Conservation (phyloP, 148 eudicot genomes). For the Nyssa sinensis region DNA sequence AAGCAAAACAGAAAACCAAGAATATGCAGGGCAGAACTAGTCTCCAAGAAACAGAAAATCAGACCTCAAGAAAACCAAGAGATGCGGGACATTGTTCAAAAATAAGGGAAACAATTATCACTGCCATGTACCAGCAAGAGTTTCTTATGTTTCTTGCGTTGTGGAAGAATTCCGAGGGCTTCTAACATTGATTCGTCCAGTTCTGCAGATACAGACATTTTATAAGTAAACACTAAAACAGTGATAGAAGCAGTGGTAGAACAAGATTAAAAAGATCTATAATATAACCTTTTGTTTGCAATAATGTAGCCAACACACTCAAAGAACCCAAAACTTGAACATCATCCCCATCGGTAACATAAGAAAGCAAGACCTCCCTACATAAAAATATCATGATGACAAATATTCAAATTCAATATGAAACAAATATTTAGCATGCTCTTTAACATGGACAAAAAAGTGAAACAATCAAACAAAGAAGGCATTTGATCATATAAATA, state of each 20-base stretch:
- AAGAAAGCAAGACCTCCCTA: slow-evolving; percentile 85
- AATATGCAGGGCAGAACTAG: too few species aligned
- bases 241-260: slow-evolving; percentile 13
- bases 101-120: neutral
- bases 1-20: too few species aligned
- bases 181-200: slow-evolving; percentile 95
- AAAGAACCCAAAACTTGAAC: slow-evolving; percentile 76
- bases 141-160: slow-evolving; percentile 90
- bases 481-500: neutral
- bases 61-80: neutral
- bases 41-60: neutral
- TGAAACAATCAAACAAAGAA: too few species aligned
- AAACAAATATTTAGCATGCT: neutral
- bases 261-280: slow-evolving; percentile 5
- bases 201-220: slow-evolving; percentile 46
- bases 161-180: slow-evolving; percentile 94
- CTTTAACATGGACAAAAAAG: slow-evolving; percentile 6
- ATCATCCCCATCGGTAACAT: slow-evolving; percentile 66
- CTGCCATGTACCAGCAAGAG: slow-evolving; percentile 69
- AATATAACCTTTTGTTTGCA: slow-evolving; percentile 85
- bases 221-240: slow-evolving; percentile 19
- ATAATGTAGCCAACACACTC: slow-evolving; percentile 73
- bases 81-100: neutral
- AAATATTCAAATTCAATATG: neutral
- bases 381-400: slow-evolving; percentile 24